These are phyloP conservation scores for Rubia yunnanensis DNA, from an alignment of 257 asterid genomes.

Conservation along the genomic window DNA sequence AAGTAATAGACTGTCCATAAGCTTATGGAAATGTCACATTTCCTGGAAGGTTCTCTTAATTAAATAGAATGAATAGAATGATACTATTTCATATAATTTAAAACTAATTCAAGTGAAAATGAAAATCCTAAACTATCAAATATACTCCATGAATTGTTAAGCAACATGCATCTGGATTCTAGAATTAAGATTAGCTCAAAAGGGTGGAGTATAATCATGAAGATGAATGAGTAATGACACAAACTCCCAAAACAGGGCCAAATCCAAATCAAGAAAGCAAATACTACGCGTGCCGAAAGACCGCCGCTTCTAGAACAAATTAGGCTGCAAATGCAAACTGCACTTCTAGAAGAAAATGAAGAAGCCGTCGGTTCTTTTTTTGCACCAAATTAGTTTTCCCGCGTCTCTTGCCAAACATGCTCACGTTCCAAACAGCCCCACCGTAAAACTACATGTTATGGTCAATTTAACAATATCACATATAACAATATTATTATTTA, in stretches of 20 bases:
- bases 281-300: not conserved
- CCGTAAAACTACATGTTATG: too few relatives aligned
- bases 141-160: not conserved
- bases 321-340: not conserved
- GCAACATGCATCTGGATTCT: not conserved
- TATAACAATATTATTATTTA: too few relatives aligned
- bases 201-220: too few relatives aligned
- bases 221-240: not conserved
- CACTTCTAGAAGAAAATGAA: constrained; percentile 5
- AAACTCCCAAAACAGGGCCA: not conserved
- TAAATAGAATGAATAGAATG: too few relatives aligned
- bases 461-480: too few relatives aligned
- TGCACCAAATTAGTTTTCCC: not conserved
- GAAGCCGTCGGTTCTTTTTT: not conserved
- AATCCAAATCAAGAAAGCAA: not conserved
- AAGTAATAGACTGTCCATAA: too few relatives aligned
- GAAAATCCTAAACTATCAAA: not conserved
- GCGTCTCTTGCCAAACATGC: not conserved
- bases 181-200: too few relatives aligned
- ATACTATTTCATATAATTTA: not conserved
- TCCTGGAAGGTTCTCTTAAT: too few relatives aligned
- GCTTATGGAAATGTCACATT: too few relatives aligned
- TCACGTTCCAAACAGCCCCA: too few relatives aligned
- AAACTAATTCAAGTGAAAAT: not conserved
- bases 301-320: not conserved